Base-by-base conservation (phyloP, 441 rosid genomes). In the Hura crepitans region DNA sequence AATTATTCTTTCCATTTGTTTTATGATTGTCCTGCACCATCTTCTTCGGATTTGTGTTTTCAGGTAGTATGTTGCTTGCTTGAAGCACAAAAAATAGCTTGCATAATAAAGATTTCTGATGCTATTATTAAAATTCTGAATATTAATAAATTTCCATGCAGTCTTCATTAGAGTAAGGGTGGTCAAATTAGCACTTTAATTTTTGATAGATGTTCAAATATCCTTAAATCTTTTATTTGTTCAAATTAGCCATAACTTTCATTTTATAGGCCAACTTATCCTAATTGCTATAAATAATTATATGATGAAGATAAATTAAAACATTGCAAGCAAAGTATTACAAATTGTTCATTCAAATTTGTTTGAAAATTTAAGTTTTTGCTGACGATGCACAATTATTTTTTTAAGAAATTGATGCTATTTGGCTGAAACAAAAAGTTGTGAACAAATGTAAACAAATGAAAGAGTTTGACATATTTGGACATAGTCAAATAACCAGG, bases 1-100 rank as follows among this genome's bases (percentile, higher is more conserved):
- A 81, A 79, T 59, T 23, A 15, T 47, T 71, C 83, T 50, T 72
- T 75, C 65, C 76, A 65, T 47, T 45, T 81, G 76, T 81, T 83
- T 75, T 79, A 72, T 35, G 70, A 79, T 76, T 71, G 50, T 65
- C 68, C 69, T 54, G 63, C 73, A 15, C 58, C 66, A 14, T 15
- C 42, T 47, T 56, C 66, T 77, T 70, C 72, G 37, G 70, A 64
- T 70, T 25, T 63, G 25, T 72, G 72, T 74, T 83, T 81, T 70
- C 81, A 83, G 83, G 85, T 83, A 75, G 15, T 35, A 18, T 11
- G 50, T 72, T 70, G 55, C 17, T 14, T 54, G 15, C 22, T 61
- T 20, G 47, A 15, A 17, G 25, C 62, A 53, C 5, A 23, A 39
- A 22, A 35, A 39, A 65, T 22, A 22, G 50, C 12, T 35, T 22